A percentile compares a stretch with the other conserved stretches of the same genome.
These are phyloP conservation scores for Apiospora malaysiana DNA, from an alignment of 2,329 filamentous ascomycete species.

Conservation along the genomic window DNA sequence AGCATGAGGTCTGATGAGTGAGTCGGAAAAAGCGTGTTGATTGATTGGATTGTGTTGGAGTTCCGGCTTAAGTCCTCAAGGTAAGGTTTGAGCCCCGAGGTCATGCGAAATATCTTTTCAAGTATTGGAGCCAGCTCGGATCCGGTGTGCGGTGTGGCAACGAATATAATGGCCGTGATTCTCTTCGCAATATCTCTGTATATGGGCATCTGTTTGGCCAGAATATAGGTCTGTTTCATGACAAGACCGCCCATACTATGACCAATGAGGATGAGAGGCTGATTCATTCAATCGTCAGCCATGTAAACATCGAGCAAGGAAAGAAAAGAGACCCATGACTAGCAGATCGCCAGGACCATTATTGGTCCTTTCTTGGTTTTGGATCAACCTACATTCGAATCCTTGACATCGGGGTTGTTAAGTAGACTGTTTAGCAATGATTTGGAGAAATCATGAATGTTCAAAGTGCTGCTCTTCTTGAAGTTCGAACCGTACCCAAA, in stretches of 20 bases:
- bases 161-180: constrained; percentile 37
- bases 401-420: constrained; percentile 3
- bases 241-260: constrained; percentile 45
- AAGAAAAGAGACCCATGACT: too few relatives aligned
- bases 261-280: constrained; percentile 41
- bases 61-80: constrained; percentile 32
- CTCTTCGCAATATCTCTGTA: constrained; percentile 29
- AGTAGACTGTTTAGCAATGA: constrained; percentile 32
- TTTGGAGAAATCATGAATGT: constrained; percentile 42
- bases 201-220: constrained; percentile 28
- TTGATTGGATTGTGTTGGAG: constrained; percentile 31
- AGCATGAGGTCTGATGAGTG: constrained; percentile 30
- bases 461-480: constrained; percentile 33
- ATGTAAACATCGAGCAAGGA: too few relatives aligned
- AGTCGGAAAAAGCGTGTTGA: constrained; percentile 37
- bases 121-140: constrained; percentile 36
- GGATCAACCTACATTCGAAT: background rate
- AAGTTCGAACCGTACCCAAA: constrained; percentile 26
- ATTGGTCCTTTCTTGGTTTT: too few relatives aligned
- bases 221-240: constrained; percentile 41
- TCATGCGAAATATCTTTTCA: constrained; percentile 31
- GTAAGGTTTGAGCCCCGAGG: constrained; percentile 29
- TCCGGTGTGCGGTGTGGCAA: constrained; percentile 41
- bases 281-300: too few relatives aligned
- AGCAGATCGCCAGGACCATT: too few relatives aligned